phyloP scores from a whole-genome alignment of 768 basidiomycete species.

The Pholiota conissans region DNA sequence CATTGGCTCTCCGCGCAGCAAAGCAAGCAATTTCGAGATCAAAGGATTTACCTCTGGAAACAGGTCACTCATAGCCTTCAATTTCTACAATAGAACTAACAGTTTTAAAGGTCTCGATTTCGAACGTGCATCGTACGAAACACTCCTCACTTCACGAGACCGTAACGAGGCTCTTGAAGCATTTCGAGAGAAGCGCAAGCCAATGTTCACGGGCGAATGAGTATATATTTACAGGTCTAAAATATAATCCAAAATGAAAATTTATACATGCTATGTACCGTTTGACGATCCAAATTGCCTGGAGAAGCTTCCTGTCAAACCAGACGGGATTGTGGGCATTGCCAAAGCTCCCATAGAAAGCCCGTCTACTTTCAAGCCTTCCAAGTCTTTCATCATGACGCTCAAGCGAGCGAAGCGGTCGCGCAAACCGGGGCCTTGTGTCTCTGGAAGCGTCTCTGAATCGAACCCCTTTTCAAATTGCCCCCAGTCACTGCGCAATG shows the following conservation, averaged over 20 bases:
- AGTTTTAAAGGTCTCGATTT: conserved; percentile 75
- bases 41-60: conserved; percentile 74
- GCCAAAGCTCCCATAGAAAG: conserved; percentile 41
- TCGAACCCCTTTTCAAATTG: conserved; percentile 84
- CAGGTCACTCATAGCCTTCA: conserved; percentile 40
- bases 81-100: neutral
- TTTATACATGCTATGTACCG: neutral
- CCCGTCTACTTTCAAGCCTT: conserved; percentile 64
- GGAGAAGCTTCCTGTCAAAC: conserved; percentile 47
- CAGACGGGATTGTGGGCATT: conserved; percentile 55
- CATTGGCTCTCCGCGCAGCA: conserved; percentile 83
- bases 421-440: conserved; percentile 48
- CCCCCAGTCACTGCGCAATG: conserved; percentile 88
- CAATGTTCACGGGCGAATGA: conserved; percentile 81
- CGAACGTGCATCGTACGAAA: conserved; percentile 83
- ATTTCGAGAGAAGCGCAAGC: conserved; percentile 80
- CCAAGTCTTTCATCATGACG: conserved; percentile 87
- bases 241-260: conserved; percentile 17
- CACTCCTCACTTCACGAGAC: conserved; percentile 72
- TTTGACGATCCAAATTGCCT: conserved; percentile 17
- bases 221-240: conserved; percentile 21
- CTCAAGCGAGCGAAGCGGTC: conserved; percentile 74
- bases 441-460: conserved; percentile 40
- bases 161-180: conserved; percentile 82
- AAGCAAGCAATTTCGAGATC: conserved; percentile 85